Evolutionary conservation across 169 alveolate species (phyloP).

Genomic region (Babesia ovis): DNA sequence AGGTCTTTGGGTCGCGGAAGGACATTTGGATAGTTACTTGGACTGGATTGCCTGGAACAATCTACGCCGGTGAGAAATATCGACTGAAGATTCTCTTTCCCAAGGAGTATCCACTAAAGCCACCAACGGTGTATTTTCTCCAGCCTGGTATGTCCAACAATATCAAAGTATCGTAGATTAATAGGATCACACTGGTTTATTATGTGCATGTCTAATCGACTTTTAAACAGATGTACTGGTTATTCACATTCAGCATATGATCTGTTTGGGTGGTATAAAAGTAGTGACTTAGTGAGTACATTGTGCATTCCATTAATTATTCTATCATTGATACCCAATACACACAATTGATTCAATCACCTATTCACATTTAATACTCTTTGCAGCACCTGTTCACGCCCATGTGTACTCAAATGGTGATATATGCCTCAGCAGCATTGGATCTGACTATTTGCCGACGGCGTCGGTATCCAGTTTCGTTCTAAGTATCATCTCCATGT

Average conservation of each 20-base stretch:
- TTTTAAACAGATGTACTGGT: too few species aligned
- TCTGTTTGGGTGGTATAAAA: too few species aligned
- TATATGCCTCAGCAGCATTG: slow-evolving; percentile 80
- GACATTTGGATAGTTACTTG: slow-evolving; percentile 79
- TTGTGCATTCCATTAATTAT: not conserved
- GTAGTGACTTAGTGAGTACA: not conserved
- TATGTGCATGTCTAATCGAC: too few species aligned
- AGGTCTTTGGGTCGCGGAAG: slow-evolving; percentile 76
- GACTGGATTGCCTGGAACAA: slow-evolving; percentile 77
- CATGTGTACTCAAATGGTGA: slow-evolving; percentile 87
- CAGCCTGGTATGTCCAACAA: slow-evolving; percentile 68
- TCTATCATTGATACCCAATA: too few species aligned
- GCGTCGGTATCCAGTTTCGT: slow-evolving; percentile 79
- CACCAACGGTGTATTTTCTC: slow-evolving; percentile 81
- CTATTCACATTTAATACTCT: too few species aligned
- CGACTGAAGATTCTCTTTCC: slow-evolving; percentile 80
- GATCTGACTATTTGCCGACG: slow-evolving; percentile 82
- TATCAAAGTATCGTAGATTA: too few species aligned
- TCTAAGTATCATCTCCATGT: slow-evolving; percentile 80
- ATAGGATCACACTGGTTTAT: too few species aligned
- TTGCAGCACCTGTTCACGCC: slow-evolving; percentile 81
- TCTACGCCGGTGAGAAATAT: slow-evolving; percentile 79
- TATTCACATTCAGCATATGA: too few species aligned
- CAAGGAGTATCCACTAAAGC: slow-evolving; percentile 81
- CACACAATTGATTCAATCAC: too few species aligned